Conservation (phyloP, 768 basidiomycete species). For the Auricularia heimuer region DNA sequence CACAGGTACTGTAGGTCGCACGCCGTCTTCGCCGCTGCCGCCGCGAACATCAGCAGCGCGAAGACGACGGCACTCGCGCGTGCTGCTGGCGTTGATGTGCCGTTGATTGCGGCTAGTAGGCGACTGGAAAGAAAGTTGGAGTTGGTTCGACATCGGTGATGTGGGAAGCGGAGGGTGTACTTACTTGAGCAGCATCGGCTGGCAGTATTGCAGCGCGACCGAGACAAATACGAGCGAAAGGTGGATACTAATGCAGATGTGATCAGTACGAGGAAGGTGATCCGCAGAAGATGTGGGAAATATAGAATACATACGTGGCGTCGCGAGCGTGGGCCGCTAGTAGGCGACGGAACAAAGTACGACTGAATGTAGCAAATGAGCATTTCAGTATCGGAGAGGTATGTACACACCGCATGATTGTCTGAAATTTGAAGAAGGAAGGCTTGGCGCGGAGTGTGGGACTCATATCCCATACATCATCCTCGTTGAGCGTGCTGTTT, state of each 20-base stretch:
- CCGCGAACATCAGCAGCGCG: slow-evolving; percentile 64
- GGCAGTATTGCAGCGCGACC: slow-evolving; percentile 66
- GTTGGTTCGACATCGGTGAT: not conserved
- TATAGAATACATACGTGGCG: not conserved
- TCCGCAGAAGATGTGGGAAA: slow-evolving; percentile 17
- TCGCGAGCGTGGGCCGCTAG: slow-evolving; percentile 39
- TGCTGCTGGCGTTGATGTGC: slow-evolving; percentile 30
- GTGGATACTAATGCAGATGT: slow-evolving; percentile 5
- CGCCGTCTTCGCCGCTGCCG: slow-evolving; percentile 43
- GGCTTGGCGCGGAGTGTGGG: slow-evolving; percentile 58
- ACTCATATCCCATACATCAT: slow-evolving; percentile 63
- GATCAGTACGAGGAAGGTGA: too few species aligned
- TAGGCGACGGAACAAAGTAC: slow-evolving; percentile 33
- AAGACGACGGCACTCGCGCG: slow-evolving; percentile 63
- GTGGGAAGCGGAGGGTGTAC: slow-evolving; percentile 12
- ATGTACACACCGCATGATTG: not conserved
- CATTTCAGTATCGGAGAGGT: too few species aligned
- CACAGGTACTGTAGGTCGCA: slow-evolving; percentile 21
- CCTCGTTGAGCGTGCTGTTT: slow-evolving; percentile 50
- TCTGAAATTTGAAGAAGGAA: slow-evolving; percentile 43
- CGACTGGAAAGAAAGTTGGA: slow-evolving; percentile 10
- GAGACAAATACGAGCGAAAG: slow-evolving; percentile 46
- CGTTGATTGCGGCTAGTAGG: slow-evolving; percentile 49
- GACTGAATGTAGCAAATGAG: not conserved
- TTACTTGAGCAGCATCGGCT: slow-evolving; percentile 78